Evolutionary conservation across 1,139 yeast genomes (phyloP), one percentile per base, ranked within the genome.

Genomic region (Suhomyces terraborum): DNA sequence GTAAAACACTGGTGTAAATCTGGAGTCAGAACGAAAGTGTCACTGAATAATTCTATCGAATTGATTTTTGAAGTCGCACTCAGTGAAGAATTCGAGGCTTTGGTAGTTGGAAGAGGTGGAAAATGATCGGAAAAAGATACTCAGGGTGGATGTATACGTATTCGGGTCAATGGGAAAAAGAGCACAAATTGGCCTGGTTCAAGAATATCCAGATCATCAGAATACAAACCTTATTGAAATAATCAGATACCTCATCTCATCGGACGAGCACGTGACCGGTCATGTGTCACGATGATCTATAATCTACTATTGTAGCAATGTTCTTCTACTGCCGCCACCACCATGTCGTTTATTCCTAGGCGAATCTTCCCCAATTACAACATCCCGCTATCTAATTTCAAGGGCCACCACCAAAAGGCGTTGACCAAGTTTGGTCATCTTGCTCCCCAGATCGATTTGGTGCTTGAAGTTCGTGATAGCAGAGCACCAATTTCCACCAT

Each of bases 371-470:
- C 97, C 1, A 71, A 75, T 23, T 86, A 84, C 57, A 79, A 80
- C 42, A 76, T 89, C 12, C 74, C 82, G 0, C 62, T 84, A 25
- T 80, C 95, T 4, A 91, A 87, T 61, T 88, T 89, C 65, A 88
- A 88, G 53, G 97, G 97, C 10, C 97, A 91, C 58, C 98, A 93
- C 56, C 80, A 81, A 48, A 83, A 82, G 46, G 96, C 97, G 0
- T 67, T 93, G 26, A 77, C 81, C 35, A 76, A 73, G 49, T 79
- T 91, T 64, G 76, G 82, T 9, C 81, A 79, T 41, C 63, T 88
- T 27, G 81, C 93, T 2, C 89, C 94, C 0, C 93, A 87, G 51
- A 74, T 89, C 23, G 96, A 93, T 56, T 61, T 88, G 36, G 78
- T 93, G 1, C 63, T 93, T 4, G 98, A 93, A 56, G 76, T 93